These are phyloP conservation scores for Plectosphaerella plurivora DNA, from an alignment of 2,329 filamentous ascomycete genomes.

Conservation along the genomic window DNA sequence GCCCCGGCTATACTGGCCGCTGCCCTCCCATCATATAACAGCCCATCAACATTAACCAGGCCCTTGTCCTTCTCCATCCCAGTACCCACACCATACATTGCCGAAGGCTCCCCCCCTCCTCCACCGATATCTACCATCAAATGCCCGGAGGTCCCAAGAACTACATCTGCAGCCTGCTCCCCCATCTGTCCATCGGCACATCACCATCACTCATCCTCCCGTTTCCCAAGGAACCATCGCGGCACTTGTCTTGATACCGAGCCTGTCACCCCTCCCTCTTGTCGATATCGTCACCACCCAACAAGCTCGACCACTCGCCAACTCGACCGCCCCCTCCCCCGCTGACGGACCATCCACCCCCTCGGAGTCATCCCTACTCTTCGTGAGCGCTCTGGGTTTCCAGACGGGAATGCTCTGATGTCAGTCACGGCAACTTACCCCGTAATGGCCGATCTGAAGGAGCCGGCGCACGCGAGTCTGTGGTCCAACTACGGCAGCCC, in stretches of 20 bases:
- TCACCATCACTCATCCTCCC: neutral
- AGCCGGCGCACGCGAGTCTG: slow-evolving; percentile 51
- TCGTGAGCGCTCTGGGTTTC: neutral
- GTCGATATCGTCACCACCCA: slow-evolving; percentile 1
- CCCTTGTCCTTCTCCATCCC: slow-evolving; percentile 19
- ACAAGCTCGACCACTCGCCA: neutral
- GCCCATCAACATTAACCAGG: slow-evolving; percentile 18
- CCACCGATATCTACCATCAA: slow-evolving; percentile 40
- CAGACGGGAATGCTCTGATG: slow-evolving; percentile 49
- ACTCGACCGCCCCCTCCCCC: slow-evolving; percentile 1
- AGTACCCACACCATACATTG: slow-evolving; percentile 42
- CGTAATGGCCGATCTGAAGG: slow-evolving; percentile 62
- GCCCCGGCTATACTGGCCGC: slow-evolving; percentile 1
- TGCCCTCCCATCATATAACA: slow-evolving; percentile 1
- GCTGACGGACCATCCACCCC: neutral
- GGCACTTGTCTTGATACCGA: neutral
- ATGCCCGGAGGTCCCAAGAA: slow-evolving; percentile 41
- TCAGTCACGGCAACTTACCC: slow-evolving; percentile 57
- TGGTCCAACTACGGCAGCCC: slow-evolving; percentile 55
- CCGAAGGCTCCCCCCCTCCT: slow-evolving; percentile 45
- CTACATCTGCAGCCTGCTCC: slow-evolving; percentile 33
- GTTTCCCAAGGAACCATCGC: neutral
- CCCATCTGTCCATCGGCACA: neutral
- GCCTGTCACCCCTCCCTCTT: slow-evolving; percentile 2
- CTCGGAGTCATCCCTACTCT: neutral